Evolutionary conservation across 345 rosid species (phyloP).

Genomic region (Bruguiera sexangula): DNA sequence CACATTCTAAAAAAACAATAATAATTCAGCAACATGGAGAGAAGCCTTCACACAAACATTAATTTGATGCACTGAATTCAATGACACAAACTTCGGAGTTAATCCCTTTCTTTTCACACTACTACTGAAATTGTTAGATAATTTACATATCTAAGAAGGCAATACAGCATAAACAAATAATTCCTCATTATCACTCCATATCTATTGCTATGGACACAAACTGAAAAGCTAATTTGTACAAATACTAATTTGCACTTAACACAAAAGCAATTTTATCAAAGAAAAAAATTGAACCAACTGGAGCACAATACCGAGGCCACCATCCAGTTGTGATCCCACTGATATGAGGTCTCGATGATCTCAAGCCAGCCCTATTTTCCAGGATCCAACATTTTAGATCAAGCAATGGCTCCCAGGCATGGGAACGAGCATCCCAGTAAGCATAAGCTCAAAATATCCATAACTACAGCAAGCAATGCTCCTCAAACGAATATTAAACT

Average conservation of each 20-base stretch:
- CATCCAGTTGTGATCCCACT: background rate
- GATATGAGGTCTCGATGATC: no score
- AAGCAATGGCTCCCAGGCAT: no score
- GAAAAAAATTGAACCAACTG: background rate
- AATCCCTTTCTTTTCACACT: background rate
- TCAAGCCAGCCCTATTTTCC: no score
- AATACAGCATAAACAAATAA: background rate
- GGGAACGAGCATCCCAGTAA: no score
- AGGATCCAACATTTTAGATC: no score
- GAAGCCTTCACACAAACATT: no score
- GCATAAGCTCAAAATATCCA: no score
- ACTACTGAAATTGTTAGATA: background rate
- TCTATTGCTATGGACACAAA: background rate
- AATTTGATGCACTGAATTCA: no score
- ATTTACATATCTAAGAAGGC: background rate
- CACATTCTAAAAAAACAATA: no score
- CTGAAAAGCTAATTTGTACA: background rate
- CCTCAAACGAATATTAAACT: slow-evolving; percentile 25
- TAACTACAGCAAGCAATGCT: no score
- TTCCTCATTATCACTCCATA: background rate
- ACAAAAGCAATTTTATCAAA: background rate
- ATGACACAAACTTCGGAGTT: no score
- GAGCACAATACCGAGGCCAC: background rate
- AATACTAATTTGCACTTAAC: background rate
- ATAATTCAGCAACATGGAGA: no score